Base-by-base conservation (phyloP, 73 alveolate species). In the Diophrys sp. region DNA sequence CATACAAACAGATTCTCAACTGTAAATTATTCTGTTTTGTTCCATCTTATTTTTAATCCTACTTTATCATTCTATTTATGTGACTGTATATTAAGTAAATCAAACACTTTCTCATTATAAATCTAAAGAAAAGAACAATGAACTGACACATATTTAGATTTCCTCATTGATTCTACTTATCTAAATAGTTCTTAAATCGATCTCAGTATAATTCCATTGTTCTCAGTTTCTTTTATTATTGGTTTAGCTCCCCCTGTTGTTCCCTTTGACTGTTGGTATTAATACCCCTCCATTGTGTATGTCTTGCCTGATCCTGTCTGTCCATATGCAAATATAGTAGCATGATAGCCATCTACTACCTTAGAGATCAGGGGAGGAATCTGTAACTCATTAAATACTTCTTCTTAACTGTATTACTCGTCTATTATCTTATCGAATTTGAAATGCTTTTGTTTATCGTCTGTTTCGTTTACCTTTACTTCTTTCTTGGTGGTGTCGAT, bases 1-100 rank as follows among this genome's bases (percentile, higher is more conserved):
- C 75, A 89, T n/a, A 90, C 93, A 28, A 80, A 90, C 70, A 94
- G 78, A 67, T 91, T 91, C 77, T 94, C 98, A 0, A 94, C 98
- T 24, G 67, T 31, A 67, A 94, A 87, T 70, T 93, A 73, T 11
- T 94, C 94, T 67, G 84, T 87, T n/a, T 80, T 84, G 71, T 93
- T 91, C 96, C 95, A 85, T 74, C 98, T 88, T 53, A 94, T 75
- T 74, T 83, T 81, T 26, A 90, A 79, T 24, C 95, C 94, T 18
- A 32, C 31, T 33, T 29, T 33, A 23, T 29, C 31, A 54, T 74
- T 54, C 29, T 53, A 56, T 0, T 55, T 1, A 28, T 78, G 79
- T 78, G 56, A 33, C 23, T 34, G 77, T 23, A 74, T n/a, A 69
- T 84, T 80, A 0, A 91, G 88, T 87, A 88, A 54, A 56, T 88